Evolutionary conservation across 139 green algal species (phyloP).

Genomic region (Picochlorum sp.): DNA sequence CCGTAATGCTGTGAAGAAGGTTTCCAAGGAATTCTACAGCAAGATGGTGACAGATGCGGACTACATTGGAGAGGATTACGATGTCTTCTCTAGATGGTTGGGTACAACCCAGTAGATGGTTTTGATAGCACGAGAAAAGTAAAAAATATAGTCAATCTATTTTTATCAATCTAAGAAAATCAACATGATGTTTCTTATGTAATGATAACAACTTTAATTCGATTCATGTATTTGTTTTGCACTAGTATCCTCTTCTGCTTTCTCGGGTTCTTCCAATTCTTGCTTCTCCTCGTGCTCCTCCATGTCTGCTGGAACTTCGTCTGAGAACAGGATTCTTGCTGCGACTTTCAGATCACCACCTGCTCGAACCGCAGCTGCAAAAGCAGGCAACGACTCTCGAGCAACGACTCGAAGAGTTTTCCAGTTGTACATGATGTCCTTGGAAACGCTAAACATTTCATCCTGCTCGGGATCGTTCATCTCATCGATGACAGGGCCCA

Average conservation of each 20-base stretch:
- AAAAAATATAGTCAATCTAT: too few species aligned
- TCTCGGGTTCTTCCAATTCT: neutral
- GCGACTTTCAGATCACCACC: constrained; percentile 28
- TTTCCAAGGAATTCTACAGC: constrained; percentile 62
- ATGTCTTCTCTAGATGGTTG: constrained; percentile 78
- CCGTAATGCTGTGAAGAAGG: constrained; percentile 10
- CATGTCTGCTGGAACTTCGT: constrained; percentile 12
- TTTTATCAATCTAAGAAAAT: too few species aligned
- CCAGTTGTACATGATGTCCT: neutral
- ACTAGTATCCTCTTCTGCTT: neutral
- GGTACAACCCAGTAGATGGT: constrained; percentile 14
- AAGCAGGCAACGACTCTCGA: constrained; percentile 21
- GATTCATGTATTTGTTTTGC: neutral
- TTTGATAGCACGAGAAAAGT: too few species aligned
- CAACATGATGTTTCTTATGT: neutral
- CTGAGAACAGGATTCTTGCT: constrained; percentile 26
- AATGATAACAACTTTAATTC: neutral
- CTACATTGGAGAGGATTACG: constrained; percentile 87
- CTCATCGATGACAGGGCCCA: constrained; percentile 38
- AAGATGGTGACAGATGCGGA: constrained; percentile 70
- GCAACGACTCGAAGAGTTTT: constrained; percentile 36
- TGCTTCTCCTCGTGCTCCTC: neutral
- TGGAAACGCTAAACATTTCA: constrained; percentile 23
- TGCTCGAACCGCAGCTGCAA: constrained; percentile 10
- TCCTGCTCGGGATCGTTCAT: constrained; percentile 29